Percentiles rank a stretch among this genome's conserved stretches.
These are phyloP conservation scores for Globisporangium acanthophoron DNA, from an alignment of 352 stramenopile species.

Conservation along the genomic window DNA sequence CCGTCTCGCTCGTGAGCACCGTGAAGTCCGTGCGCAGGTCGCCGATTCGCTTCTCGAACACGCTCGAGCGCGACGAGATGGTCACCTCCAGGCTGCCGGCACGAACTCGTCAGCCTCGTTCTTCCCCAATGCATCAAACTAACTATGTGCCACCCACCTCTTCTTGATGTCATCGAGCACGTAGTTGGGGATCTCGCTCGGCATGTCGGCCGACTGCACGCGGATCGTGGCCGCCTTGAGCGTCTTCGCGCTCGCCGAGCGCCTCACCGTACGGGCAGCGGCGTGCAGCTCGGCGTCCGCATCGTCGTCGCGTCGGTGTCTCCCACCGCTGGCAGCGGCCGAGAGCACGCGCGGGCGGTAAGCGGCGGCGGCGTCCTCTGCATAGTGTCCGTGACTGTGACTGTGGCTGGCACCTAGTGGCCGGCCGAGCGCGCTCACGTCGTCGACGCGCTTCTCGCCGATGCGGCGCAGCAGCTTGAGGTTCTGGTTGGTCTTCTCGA, in stretches of 20 bases:
- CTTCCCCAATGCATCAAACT: too few relatives aligned
- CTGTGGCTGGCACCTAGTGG: background rate
- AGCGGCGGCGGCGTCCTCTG: conserved; percentile 3
- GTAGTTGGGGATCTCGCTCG: conserved; percentile 36
- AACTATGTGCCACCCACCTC: conserved; percentile 15
- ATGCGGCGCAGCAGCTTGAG: conserved; percentile 79
- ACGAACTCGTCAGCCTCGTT: background rate
- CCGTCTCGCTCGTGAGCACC: conserved; percentile 38
- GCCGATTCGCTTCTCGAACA: conserved; percentile 60
- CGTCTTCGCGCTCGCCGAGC: conserved; percentile 6
- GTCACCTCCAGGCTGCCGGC: conserved; percentile 46
- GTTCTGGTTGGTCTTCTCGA: conserved; percentile 87
- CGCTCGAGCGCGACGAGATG: conserved; percentile 42
- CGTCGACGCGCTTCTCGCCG: conserved; percentile 62
- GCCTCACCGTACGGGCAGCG: background rate
- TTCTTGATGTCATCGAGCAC: conserved; percentile 57
- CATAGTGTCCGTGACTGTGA: conserved; percentile 7
- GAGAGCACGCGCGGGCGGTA: conserved; percentile 13
- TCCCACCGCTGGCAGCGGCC: background rate
- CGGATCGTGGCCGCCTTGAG: conserved; percentile 27
- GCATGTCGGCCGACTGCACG: conserved; percentile 36
- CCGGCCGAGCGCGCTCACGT: conserved; percentile 29
- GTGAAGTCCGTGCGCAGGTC: conserved; percentile 59
- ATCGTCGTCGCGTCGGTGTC: conserved; percentile 1
- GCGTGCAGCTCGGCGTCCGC: conserved; percentile 7